Evolutionary conservation across 352 stramenopile species (phyloP).

Genomic region (Globisporangium heterothallicum): DNA sequence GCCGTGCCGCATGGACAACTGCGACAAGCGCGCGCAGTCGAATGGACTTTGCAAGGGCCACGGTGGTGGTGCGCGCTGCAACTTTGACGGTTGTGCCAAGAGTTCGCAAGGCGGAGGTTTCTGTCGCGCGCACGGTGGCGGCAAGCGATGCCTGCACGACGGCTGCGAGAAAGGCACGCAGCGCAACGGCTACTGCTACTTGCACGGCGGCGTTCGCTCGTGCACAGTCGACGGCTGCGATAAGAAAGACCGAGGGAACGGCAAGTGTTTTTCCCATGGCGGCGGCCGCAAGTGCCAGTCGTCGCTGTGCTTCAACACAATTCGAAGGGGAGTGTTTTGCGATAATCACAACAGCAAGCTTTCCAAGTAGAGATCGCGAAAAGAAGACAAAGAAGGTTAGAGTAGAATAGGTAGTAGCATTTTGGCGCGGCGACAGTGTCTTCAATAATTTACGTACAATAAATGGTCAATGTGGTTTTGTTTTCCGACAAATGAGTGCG

Average conservation of each 20-base stretch:
- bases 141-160: constrained; percentile 69
- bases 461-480: no score
- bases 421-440: no score
- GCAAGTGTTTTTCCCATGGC: constrained; percentile 77
- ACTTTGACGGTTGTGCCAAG: constrained; percentile 64
- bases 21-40: constrained; percentile 76
- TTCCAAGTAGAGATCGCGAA: constrained; percentile 3
- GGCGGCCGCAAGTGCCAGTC: constrained; percentile 67
- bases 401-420: constrained; percentile 4
- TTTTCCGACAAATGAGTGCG: no score
- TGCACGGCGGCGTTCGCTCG: constrained; percentile 71
- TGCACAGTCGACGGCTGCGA: constrained; percentile 65
- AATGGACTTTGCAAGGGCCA: constrained; percentile 78
- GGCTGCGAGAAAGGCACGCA: constrained; percentile 77
- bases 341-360: constrained; percentile 40
- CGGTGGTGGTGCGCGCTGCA: constrained; percentile 74
- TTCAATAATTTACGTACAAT: constrained; percentile 9
- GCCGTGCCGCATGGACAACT: constrained; percentile 62
- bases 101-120: constrained; percentile 71
- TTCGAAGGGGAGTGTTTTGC: constrained; percentile 58
- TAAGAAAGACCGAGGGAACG: constrained; percentile 82
- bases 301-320: constrained; percentile 57
- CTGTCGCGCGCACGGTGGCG: constrained; percentile 71
- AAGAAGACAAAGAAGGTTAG: background rate
- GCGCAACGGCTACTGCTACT: constrained; percentile 76